Base-by-base conservation (phyloP, 2,329 filamentous ascomycete genomes). In the Mariannaea elegans region DNA sequence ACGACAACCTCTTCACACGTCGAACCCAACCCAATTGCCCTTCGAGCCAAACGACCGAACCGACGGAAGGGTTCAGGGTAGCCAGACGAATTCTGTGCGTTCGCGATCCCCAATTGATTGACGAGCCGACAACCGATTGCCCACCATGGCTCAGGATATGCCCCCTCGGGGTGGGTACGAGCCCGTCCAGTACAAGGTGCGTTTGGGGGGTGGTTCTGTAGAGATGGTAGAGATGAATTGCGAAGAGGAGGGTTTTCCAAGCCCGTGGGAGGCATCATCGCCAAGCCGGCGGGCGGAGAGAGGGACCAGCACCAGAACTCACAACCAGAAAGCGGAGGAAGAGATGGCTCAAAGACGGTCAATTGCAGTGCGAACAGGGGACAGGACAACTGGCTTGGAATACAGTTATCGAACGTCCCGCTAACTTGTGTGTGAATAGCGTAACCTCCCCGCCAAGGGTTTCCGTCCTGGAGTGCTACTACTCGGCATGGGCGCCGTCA, bases 141-240 rank as follows among this genome's bases (percentile, higher is more conserved):
- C 77, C 83, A 89, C 67, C 75, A 97, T 98, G 94, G 89, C 91
- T 83, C 94, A 98, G 86, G 95, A 99, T 85, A 92, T 99, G 88
- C 95, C 95, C 83, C 95, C 95, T 72, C 78, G 81, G 75, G 95
- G 94, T 83, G 95, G 95, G 85, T 99, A 99, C 81, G 90, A 89
- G 78, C 90, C 94, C 79, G 90, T 99, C 68, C 95, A 99, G 82
- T 99, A 97, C 85, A 97, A 97, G 88, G 91, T 94, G 78, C 74
- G 84, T 81, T 61, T 41, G 19, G 48, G 39, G 32, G 29, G 12
- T 13, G 29, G 10, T 27, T 24, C 45, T 14, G 34, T 5, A 1
- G 19, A 16, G 4, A 27, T 34, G 6, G 7, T 18, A 23, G 31
- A 23, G 9, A 14, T 34, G 2, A 9, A 31, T 56, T 4, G 41